These are phyloP conservation scores for Paramecium octaurelia DNA, from an alignment of 73 alveolate species.

Conservation along the genomic window DNA sequence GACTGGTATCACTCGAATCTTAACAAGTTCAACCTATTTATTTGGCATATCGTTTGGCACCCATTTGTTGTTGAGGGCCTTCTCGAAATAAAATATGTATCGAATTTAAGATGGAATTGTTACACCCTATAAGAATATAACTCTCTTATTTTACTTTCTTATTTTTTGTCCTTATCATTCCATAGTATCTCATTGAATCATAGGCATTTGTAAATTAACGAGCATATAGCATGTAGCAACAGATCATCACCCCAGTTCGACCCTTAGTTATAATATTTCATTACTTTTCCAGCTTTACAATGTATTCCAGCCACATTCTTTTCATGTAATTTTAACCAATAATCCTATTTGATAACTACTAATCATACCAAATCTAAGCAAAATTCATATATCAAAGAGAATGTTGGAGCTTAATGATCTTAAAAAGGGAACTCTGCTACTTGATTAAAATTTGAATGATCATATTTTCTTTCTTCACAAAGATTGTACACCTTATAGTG, in stretches of 20 bases:
- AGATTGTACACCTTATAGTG: conserved; percentile 84
- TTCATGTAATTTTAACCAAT: conserved; percentile 23
- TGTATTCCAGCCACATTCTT: conserved; percentile 92
- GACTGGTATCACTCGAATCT: conserved; percentile 71
- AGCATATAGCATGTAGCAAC: conserved; percentile 88
- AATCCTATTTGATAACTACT: not conserved
- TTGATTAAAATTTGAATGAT: conserved; percentile 2
- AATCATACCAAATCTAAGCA: conserved; percentile 40
- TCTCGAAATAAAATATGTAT: conserved; percentile 93
- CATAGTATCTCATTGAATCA: conserved; percentile 93
- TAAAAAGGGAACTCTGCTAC: conserved; percentile 59
- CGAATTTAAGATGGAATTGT: conserved; percentile 96
- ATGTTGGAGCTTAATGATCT: conserved; percentile 65
- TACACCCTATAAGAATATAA: conserved; percentile 73
- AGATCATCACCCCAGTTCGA: conserved; percentile 95
- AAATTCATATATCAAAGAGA: conserved; percentile 35
- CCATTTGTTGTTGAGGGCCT: conserved; percentile 74
- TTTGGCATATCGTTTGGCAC: conserved; percentile 61
- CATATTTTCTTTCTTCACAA: conserved; percentile 80
- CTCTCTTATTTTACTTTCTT: not conserved
- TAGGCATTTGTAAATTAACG: conserved; percentile 77
- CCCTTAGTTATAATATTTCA: conserved; percentile 65
- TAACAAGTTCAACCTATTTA: conserved; percentile 64
- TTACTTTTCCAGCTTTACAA: conserved; percentile 95
- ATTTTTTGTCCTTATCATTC: conserved; percentile 85